Evolutionary conservation across 2,329 filamentous ascomycete genomes (phyloP).

Genomic region (Pseudogymnoascus sp.): DNA sequence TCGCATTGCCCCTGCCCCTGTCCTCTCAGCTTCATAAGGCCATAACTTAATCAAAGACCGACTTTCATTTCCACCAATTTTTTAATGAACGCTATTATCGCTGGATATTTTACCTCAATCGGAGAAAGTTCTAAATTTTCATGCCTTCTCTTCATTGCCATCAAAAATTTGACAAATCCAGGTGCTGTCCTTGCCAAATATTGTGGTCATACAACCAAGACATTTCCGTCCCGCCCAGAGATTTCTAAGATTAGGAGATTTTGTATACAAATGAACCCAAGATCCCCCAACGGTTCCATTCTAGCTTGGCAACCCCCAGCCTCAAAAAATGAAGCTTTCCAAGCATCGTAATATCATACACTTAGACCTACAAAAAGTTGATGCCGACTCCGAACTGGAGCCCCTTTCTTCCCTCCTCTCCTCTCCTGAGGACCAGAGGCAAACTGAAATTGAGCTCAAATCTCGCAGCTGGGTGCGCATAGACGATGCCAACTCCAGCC

Average conservation of each 20-base stretch:
- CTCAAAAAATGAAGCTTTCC: neutral
- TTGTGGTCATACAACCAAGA: neutral
- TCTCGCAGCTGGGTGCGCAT: conserved; percentile 84
- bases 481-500: conserved; percentile 83
- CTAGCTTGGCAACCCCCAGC: neutral
- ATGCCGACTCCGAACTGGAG: conserved; percentile 93
- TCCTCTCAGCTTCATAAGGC: neutral
- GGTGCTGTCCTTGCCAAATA: neutral
- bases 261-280: neutral
- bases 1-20: neutral
- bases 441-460: conserved; percentile 96
- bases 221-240: neutral
- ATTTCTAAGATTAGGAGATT: conserved; percentile 7
- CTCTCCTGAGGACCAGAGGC: conserved; percentile 69
- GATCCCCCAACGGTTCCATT: neutral
- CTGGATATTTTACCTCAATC: neutral
- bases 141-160: neutral
- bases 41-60: neutral
- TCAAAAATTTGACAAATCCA: neutral
- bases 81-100: neutral
- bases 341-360: conserved; percentile 1
- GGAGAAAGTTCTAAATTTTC: neutral
- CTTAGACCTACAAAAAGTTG: conserved; percentile 64
- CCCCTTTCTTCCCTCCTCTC: conserved; percentile 84
- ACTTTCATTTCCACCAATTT: neutral